A percentile compares a stretch with the other conserved stretches of the same genome.
phyloP scores from a whole-genome alignment of 2,329 filamentous ascomycete species.

The Calonectria multiphialidica region DNA sequence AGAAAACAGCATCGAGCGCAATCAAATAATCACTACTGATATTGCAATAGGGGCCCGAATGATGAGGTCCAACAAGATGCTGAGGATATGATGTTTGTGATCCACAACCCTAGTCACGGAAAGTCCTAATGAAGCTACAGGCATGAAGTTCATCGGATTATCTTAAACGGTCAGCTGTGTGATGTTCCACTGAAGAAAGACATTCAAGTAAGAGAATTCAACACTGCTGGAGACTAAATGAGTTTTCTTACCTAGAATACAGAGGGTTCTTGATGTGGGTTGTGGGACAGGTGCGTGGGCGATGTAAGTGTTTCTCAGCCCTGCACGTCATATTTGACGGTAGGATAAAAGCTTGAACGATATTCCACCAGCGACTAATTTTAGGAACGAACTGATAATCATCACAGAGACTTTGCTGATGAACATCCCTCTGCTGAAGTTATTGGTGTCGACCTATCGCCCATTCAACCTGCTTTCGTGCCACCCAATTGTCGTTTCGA shows the following conservation, averaged over 20 bases:
- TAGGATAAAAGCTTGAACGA: not conserved
- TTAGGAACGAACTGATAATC: constrained; percentile 23
- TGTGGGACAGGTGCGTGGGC: constrained; percentile 53
- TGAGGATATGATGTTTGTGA: constrained; percentile 39
- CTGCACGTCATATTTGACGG: not conserved
- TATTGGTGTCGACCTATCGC: constrained; percentile 67
- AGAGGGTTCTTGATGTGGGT: constrained; percentile 48
- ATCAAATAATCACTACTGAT: constrained; percentile 3
- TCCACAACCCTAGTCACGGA: not conserved
- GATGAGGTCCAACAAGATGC: constrained; percentile 40
- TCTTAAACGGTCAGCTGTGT: constrained; percentile 46
- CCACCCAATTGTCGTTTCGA: constrained; percentile 74
- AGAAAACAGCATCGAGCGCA: no score
- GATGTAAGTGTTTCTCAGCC: constrained; percentile 35
- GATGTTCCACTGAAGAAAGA: constrained; percentile 46
- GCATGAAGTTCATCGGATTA: constrained; percentile 38
- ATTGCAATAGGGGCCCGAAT: constrained; percentile 34
- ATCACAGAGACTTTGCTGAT: constrained; percentile 46
- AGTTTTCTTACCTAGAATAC: not conserved
- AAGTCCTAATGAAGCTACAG: constrained; percentile 1
- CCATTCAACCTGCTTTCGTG: constrained; percentile 68
- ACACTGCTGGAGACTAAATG: not conserved
- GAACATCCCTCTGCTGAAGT: constrained; percentile 58
- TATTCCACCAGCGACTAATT: no score
- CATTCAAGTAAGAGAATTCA: constrained; percentile 21